Base-by-base conservation (phyloP, 2,329 filamentous ascomycete species). In the Hymenoscyphus albidus region DNA sequence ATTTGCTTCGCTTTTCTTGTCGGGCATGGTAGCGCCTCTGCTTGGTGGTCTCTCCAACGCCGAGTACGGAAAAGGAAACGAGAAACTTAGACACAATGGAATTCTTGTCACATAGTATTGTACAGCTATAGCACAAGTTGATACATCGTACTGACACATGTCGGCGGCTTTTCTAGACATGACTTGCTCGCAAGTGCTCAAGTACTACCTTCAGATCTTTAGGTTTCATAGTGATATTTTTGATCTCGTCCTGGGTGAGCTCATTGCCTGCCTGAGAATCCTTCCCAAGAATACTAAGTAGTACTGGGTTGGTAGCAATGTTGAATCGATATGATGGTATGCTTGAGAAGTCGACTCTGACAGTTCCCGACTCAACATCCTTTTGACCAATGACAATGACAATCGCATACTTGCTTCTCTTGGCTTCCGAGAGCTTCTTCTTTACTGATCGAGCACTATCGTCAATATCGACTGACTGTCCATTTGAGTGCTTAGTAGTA, bases 381-480 rank as follows among this genome's bases (percentile, higher is more conserved):
- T 82, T 82, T 38, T 85, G 80, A 0, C 93, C 93, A 12, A 95
- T 80, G 1, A 93, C 86, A 39, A 92, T 82, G 61, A 95, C 86
- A 63, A 91, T 80, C 62, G 89, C 87, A 74, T 93, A 95, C 51
- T 88, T 88, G 76, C 87, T 89, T 58, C 77, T 74, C 68, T 85
- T 88, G n/a, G 92, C 92, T 73, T 90, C 86, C 39, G 83, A 82
- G 27, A 92, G 82, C 76, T 95, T 96, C 73, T 87, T 85, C 1
- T 82, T 81, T 9, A 96, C 75, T 0, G 84, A 81, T 61, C 86
- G 83, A 14, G 82, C 79, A 62, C 84, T 88, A 40, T 80, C 81
- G 72, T 95, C 91, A 16, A 93, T 75, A 66, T 94, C 90, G 39
- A 96, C 85, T 14, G 84, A 80, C 55, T 93, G 61, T 59, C 55